These are phyloP conservation scores for Aspergillus wentii DNA, from an alignment of 495 filamentous ascomycete species.

Conservation along the genomic window DNA sequence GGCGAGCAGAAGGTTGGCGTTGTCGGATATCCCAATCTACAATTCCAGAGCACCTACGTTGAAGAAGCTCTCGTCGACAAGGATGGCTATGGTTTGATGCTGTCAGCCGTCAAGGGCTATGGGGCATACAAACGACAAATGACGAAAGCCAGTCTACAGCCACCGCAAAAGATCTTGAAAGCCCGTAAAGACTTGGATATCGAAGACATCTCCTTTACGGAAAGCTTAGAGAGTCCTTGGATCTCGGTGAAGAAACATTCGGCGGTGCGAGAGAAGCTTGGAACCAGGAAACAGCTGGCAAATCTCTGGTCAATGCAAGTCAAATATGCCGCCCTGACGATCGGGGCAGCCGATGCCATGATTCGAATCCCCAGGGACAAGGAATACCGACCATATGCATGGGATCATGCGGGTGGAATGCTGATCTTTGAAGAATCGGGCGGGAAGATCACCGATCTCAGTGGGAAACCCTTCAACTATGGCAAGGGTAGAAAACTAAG, in stretches of 20 bases:
- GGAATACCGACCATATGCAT: conserved; percentile 39
- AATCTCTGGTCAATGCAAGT: conserved; percentile 50
- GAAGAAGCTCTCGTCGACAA: conserved; percentile 28
- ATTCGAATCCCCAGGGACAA: conserved; percentile 46
- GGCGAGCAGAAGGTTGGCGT: conserved; percentile 34
- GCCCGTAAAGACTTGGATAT: too few species aligned
- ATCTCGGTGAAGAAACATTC: not conserved
- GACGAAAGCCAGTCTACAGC: conserved; percentile 1
- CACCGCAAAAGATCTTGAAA: not conserved
- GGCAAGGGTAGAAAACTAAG: conserved; percentile 7
- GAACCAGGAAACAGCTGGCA: conserved; percentile 15
- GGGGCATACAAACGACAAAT: conserved; percentile 43
- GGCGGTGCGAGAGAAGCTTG: conserved; percentile 1
- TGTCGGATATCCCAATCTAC: conserved; percentile 42
- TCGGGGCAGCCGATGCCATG: conserved; percentile 46
- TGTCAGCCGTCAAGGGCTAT: conserved; percentile 43
- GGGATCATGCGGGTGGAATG: conserved; percentile 59
- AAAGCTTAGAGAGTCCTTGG: conserved; percentile 3
- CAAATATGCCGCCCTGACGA: conserved; percentile 46
- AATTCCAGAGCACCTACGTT: conserved; percentile 13
- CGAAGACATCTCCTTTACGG: too few species aligned
- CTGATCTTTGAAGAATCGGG: conserved; percentile 54
- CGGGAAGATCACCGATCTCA: conserved; percentile 50
- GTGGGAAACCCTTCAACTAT: conserved; percentile 22
- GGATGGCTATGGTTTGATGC: conserved; percentile 38